A percentile compares a stretch with the other conserved stretches of the same genome.
Evolutionary conservation across 164 flowering plant genomes (phyloP).

Genomic region (Kalanchoe fedtschenkoi): DNA sequence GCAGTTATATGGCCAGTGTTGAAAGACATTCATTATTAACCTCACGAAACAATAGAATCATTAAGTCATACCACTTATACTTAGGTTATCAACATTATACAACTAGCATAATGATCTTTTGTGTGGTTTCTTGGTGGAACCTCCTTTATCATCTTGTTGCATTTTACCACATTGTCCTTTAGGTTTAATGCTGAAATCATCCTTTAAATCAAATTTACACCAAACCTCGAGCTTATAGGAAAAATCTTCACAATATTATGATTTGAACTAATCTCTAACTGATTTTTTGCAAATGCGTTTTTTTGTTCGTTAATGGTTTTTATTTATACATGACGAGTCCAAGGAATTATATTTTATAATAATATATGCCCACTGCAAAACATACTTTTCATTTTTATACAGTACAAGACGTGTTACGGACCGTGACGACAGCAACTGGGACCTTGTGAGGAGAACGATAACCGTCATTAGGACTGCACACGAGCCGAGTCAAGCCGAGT

Average conservation of each 20-base stretch:
- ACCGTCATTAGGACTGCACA: too few species aligned
- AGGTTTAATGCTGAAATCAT: neutral
- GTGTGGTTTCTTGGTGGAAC: neutral
- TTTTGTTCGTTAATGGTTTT: neutral
- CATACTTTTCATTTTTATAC: too few species aligned
- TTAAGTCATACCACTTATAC: neutral
- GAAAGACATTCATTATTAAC: neutral
- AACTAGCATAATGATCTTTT: neutral
- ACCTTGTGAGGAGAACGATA: too few species aligned
- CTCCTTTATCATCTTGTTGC: neutral
- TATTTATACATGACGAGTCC: neutral
- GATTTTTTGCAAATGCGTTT: neutral
- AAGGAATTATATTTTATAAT: neutral
- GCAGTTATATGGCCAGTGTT: neutral
- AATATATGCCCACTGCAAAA: too few species aligned
- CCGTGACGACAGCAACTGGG: too few species aligned
- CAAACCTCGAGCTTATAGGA: too few species aligned
- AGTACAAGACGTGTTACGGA: too few species aligned
- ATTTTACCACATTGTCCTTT: neutral
- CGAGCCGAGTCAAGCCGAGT: too few species aligned
- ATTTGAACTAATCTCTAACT: too few species aligned
- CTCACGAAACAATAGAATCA: neutral
- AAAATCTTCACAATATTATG: too few species aligned
- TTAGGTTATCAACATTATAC: neutral
- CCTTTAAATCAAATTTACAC: neutral